Conservation (phyloP, 2,329 filamentous ascomycete genomes). For the Hawksworthiomyces lignivorus region DNA sequence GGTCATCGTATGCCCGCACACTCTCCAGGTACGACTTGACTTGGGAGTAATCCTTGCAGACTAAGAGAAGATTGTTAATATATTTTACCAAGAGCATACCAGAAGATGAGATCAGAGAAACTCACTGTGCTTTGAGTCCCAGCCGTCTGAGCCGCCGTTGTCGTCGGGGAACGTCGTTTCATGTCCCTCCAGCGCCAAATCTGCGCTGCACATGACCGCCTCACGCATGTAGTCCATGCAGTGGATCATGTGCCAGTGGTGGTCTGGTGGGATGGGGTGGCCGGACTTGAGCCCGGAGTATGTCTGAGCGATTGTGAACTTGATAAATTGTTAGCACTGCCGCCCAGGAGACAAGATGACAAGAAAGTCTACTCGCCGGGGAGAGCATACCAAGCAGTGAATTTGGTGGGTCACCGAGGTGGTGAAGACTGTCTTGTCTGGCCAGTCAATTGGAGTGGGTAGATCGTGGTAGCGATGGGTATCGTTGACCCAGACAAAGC, state of each 20-base stretch:
- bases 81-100: not conserved
- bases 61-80: no score
- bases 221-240: constrained; percentile 42
- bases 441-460: constrained; percentile 26
- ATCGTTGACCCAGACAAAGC: constrained; percentile 29
- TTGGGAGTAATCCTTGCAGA: constrained; percentile 35
- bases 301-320: constrained; percentile 35
- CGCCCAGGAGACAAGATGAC: no score
- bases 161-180: constrained; percentile 40
- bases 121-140: constrained; percentile 38
- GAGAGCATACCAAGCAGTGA: constrained; percentile 30
- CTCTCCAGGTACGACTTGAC: constrained; percentile 35
- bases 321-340: no score
- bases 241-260: constrained; percentile 41
- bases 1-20: constrained; percentile 36
- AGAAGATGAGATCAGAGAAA: not conserved
- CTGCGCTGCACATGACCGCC: constrained; percentile 37
- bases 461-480: constrained; percentile 28
- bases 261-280: constrained; percentile 32
- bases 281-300: constrained; percentile 34
- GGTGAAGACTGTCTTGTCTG: constrained; percentile 28
- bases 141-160: constrained; percentile 37
- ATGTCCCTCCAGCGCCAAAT: constrained; percentile 37
- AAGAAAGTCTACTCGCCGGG: no score
- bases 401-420: constrained; percentile 30